Evolutionary conservation across 441 rosid genomes (phyloP).

Genomic region (Populus hybrid): DNA sequence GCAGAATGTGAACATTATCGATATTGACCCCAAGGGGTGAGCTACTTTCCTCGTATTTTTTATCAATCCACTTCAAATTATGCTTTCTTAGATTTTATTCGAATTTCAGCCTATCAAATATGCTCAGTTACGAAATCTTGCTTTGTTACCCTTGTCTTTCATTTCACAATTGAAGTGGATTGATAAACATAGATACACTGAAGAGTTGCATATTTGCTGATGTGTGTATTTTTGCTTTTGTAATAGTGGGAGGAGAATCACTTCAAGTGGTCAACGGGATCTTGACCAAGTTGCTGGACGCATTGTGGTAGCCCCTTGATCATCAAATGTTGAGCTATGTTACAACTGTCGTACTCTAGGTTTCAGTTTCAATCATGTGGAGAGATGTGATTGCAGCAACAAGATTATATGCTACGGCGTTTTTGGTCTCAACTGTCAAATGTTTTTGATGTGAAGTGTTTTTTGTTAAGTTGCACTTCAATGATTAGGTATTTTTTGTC

Average conservation of each 20-base stretch:
- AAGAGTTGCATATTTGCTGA: neutral
- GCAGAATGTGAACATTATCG: conserved; percentile 62
- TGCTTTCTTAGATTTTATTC: neutral
- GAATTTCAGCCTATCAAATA: too few relatives aligned
- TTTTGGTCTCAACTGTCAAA: conserved; percentile 11
- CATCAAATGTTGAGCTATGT: neutral
- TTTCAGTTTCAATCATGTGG: neutral
- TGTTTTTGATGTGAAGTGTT: conserved; percentile 6
- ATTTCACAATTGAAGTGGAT: neutral
- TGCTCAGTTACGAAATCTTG: neutral
- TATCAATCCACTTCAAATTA: neutral
- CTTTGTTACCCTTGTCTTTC: neutral
- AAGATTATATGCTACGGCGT: neutral
- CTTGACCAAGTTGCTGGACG: conserved; percentile 91
- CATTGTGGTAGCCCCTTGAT: conserved; percentile 33
- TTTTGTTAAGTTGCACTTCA: neutral
- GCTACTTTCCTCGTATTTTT: neutral
- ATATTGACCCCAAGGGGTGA: conserved; percentile 72
- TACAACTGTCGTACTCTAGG: neutral
- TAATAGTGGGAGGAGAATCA: conserved; percentile 71
- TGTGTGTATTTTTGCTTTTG: neutral
- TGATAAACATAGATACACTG: neutral
- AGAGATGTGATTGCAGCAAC: conserved; percentile 6
- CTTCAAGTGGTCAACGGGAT: conserved; percentile 82
- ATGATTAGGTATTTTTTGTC: neutral